Base-by-base conservation (phyloP, 805 yeast species). In the Candida jianshihensis region DNA sequence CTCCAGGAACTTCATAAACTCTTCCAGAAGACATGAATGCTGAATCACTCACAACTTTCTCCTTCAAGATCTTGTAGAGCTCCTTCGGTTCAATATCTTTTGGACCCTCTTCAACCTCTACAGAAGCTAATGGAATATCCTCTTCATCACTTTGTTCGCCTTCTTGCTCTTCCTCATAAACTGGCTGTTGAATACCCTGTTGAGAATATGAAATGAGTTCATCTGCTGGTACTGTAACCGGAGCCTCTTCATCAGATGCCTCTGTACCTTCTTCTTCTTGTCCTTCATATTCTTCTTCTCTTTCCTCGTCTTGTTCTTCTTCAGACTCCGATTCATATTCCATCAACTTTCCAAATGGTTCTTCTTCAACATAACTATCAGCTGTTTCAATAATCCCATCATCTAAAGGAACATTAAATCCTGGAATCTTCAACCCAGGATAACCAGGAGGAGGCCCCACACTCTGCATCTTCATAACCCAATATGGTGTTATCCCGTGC, bases 381-480 rank as follows among this genome's bases (percentile, higher is more conserved):
- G 10, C 30, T 45, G 20, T 44, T 33, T 4, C 40, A 51, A 6
- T 44, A 42, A 15, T 52, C 48, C 15, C 43, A n/a, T 60, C 52
- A 26, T 59, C 63, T 4, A 61, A 56, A 12, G 60, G 70, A 42
- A 71, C 66, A 42, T 71, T 71, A 14, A 60, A 53, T 4, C 71
- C 79, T 4, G 75, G 86, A 7, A 85, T 70, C 24, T 66, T 60
- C 54, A 86, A 61, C 26, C 72, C 68, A 3, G 79, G 78, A 58
- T 86, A 89, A 15, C 87, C 70, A 0, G 96, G 96, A 0, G 97
- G 96, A 19, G 82, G 76, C 0, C 97, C 97, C 12, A 73, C 49
- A 37, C 71, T 66, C 36, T 69, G 70, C 84, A 89, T 80, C 26
- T 71, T 71, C 3, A 67, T 56, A 17, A 80, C 67, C 97, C 97